Base-by-base conservation (phyloP, 306 rosid species). In the Prunus kanzakura region DNA sequence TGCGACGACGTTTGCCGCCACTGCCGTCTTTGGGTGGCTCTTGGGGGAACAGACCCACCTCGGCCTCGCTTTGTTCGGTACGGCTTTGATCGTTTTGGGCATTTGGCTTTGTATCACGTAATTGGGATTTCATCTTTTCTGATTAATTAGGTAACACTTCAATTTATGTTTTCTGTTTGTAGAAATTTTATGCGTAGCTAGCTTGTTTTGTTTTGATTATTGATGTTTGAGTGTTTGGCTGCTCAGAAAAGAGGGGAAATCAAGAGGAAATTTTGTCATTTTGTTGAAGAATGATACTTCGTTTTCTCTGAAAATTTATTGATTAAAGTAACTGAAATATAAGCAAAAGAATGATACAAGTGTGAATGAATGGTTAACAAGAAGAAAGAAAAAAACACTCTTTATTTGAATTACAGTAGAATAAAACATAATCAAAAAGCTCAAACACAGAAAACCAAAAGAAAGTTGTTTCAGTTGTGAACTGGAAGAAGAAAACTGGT, bases 1-100 rank as follows among this genome's bases (percentile, higher is more conserved):
- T 74, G 97, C 98, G 67, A 92, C 96, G 64, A 92, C 98, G 4
- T 92, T 94, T 61, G 93, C 95, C 45, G 82, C 98, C 88, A 94
- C 97, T 10, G 95, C 96, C 43, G 60, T 90, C 18, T 87, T 89
- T 35, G 96, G 91, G 52, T 75, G 81, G 56, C 90, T 94, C 20
- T 86, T 92, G 30, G 95, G 95, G 9, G 97, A 94, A 76, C 79
- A 73, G 32, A 88, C 91, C 16, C 90, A 83, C 32, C 81, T 87
- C 63, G 86, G 80, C 13, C 83, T 83, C 49, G 91, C 98, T 68
- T 65, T 87, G 78, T 72, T 90, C 11, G 98, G 97, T 83, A 89
- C 90, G 50, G 86, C 80, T 60, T 75, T 94, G n/a, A 91, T 90
- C 67, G 84, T 90, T 41, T 29, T 86, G 38, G 98, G 97, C 7